Percentiles rank a stretch among this genome's conserved stretches.
phyloP scores from a whole-genome alignment of 2,329 filamentous ascomycete genomes.

The Colletotrichum agaves region DNA sequence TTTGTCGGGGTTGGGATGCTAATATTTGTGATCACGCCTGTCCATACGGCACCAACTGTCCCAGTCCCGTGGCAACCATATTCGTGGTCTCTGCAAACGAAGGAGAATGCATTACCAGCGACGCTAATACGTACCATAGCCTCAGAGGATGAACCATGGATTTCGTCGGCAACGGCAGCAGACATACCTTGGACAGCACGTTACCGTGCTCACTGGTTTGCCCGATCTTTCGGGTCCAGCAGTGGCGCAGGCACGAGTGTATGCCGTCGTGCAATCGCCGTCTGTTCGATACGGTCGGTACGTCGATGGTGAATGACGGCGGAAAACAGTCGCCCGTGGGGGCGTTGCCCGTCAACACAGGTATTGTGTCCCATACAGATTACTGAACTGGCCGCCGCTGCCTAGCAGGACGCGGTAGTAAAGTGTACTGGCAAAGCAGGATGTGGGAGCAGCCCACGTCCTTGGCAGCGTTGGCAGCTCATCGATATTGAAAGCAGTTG shows the following conservation, averaged over 20 bases:
- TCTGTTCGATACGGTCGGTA: slow-evolving; percentile 26
- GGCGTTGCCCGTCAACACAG: slow-evolving; percentile 25
- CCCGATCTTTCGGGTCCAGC: neutral
- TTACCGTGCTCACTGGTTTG: slow-evolving; percentile 25
- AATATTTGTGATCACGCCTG: slow-evolving; percentile 23
- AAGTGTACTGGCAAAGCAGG: slow-evolving; percentile 22
- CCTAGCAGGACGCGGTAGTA: slow-evolving; percentile 16
- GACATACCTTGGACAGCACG: slow-evolving; percentile 33
- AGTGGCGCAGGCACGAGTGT: slow-evolving; percentile 35
- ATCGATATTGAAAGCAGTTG: neutral
- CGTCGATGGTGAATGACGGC: slow-evolving; percentile 13
- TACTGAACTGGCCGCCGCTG: slow-evolving; percentile 14
- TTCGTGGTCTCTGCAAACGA: slow-evolving; percentile 27
- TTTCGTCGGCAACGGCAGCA: no score
- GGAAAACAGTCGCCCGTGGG: slow-evolving; percentile 32
- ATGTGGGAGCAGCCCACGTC: slow-evolving; percentile 32
- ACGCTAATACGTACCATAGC: slow-evolving; percentile 1
- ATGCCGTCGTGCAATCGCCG: slow-evolving; percentile 28
- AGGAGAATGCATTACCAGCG: slow-evolving; percentile 23
- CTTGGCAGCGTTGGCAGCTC: slow-evolving; percentile 15
- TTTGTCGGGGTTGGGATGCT: neutral
- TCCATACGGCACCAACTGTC: slow-evolving; percentile 13
- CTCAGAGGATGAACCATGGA: no score
- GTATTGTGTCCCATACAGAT: slow-evolving; percentile 36
- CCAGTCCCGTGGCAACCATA: slow-evolving; percentile 29